Conservation (phyloP, 1,139 yeast species). For the Geotrichum australiense region DNA sequence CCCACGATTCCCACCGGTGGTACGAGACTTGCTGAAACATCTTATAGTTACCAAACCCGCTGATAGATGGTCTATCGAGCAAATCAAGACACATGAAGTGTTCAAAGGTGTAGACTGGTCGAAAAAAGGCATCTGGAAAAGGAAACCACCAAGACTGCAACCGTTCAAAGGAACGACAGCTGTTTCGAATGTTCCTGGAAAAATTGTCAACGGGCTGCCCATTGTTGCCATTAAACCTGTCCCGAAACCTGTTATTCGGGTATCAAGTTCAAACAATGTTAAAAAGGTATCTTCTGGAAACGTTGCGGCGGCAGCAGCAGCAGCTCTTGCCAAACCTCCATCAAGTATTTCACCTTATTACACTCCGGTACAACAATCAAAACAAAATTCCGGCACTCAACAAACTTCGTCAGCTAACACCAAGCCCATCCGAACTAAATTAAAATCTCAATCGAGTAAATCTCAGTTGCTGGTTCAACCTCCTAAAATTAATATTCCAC, state of each 20-base stretch:
- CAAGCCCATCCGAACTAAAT: constrained; percentile 18
- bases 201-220: constrained; percentile 7
- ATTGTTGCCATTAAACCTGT: constrained; percentile 12
- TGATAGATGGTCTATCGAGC: constrained; percentile 54
- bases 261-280: constrained; percentile 28
- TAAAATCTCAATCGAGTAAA: neutral
- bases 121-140: constrained; percentile 58
- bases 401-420: constrained; percentile 1
- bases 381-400: constrained; percentile 7
- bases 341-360: constrained; percentile 13
- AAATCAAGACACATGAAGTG: constrained; percentile 71
- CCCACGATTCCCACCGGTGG: constrained; percentile 66
- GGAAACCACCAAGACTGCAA: constrained; percentile 64
- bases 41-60: constrained; percentile 60
- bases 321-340: constrained; percentile 26
- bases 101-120: constrained; percentile 65
- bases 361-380: constrained; percentile 13
- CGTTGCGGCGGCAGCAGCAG: constrained; percentile 35
- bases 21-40: constrained; percentile 62
- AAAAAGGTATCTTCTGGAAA: constrained; percentile 23
- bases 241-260: constrained; percentile 16
- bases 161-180: constrained; percentile 51
- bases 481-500: neutral
- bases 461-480: neutral
- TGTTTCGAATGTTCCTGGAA: constrained; percentile 20